Base-by-base conservation (phyloP, 306 rosid species). In the Astragalus glycyphyllos region DNA sequence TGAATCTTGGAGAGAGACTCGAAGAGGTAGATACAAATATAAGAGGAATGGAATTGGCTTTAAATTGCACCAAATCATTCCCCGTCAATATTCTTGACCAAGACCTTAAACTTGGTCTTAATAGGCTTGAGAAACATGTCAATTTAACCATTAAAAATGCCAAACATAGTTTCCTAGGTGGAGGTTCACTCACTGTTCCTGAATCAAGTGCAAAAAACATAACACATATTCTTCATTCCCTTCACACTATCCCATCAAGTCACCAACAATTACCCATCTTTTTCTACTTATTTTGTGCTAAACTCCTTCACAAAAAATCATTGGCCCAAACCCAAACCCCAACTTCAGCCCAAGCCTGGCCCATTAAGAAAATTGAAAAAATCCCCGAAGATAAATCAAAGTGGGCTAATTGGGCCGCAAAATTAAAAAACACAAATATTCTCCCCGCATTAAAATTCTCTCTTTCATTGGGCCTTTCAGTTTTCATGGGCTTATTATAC, bases 231-330 rank as follows among this genome's bases (percentile, higher is more conserved):
- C 80, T 83, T 35, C 84, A 85, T 16, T 78, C 87, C 58, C 73
- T 90, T 75, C 75, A 78, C 5, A 76, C 74, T 49, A 78, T 79
- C 29, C 95, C 92, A 31, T 61, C 57, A 20, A 41, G 71, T 48
- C 77, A 31, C 45, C 73, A 80, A 59, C 80, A 84, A 16, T 50
- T 88, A 16, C 85, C 92, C 62, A 61, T 80, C 5, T 62, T 49
- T 77, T 90, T 90, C 92, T 88, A 86, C 82, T 47, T 86, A 17
- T 86, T 84, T 68, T 88, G 95, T 57, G 51, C 79, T 44, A 74
- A 76, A 58, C 80, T 83, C 83, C 80, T 88, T n/a, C 81, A 79
- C 31, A 41, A 4, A 0, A 81, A 77, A 35, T 26, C 74, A 58
- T 34, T 41, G 11, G 11, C 66, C 5, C 17, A 46, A 34, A 0